Evolutionary conservation across 345 rosid genomes (phyloP).

Genomic region (Sisymbrium altissimum): DNA sequence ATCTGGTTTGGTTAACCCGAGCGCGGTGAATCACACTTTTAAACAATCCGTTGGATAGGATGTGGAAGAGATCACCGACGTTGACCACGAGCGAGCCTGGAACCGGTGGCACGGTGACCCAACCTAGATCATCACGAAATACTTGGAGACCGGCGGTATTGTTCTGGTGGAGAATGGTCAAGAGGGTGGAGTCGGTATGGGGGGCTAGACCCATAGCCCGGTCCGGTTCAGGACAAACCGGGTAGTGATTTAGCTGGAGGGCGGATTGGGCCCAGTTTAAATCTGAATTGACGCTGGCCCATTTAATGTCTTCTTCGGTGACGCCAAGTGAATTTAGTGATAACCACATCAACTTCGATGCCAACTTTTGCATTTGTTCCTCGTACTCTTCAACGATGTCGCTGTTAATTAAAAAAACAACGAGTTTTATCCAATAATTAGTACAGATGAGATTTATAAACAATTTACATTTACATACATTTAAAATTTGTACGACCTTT

Average conservation of each 20-base stretch:
- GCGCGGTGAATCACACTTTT: slow-evolving; percentile 66
- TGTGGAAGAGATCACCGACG: slow-evolving; percentile 79
- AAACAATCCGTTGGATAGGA: slow-evolving; percentile 59
- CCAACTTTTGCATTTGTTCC: slow-evolving; percentile 59
- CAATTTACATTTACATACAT: not conserved
- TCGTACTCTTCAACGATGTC: slow-evolving; percentile 61
- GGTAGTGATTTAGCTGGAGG: slow-evolving; percentile 82
- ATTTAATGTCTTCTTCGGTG: slow-evolving; percentile 34
- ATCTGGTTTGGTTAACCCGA: slow-evolving; percentile 43
- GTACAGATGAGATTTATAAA: not conserved
- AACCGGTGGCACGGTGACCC: slow-evolving; percentile 59
- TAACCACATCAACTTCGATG: slow-evolving; percentile 44
- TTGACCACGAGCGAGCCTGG: slow-evolving; percentile 69
- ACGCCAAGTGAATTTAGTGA: slow-evolving; percentile 45
- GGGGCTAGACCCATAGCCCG: slow-evolving; percentile 83
- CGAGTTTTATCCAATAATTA: not conserved
- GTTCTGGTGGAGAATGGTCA: slow-evolving; percentile 70
- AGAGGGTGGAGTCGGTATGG: slow-evolving; percentile 73
- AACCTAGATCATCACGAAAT: slow-evolving; percentile 50
- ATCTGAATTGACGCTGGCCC: slow-evolving; percentile 33
- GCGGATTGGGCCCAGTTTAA: slow-evolving; percentile 35
- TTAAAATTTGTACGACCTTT: not conserved
- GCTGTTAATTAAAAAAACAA: slow-evolving; percentile 34
- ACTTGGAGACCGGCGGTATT: slow-evolving; percentile 55
- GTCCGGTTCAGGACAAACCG: slow-evolving; percentile 69